Percentiles rank a stretch among this genome's conserved stretches.
Conservation (phyloP, 2,329 filamentous ascomycete genomes). For the Juglanconis oblonga region DNA sequence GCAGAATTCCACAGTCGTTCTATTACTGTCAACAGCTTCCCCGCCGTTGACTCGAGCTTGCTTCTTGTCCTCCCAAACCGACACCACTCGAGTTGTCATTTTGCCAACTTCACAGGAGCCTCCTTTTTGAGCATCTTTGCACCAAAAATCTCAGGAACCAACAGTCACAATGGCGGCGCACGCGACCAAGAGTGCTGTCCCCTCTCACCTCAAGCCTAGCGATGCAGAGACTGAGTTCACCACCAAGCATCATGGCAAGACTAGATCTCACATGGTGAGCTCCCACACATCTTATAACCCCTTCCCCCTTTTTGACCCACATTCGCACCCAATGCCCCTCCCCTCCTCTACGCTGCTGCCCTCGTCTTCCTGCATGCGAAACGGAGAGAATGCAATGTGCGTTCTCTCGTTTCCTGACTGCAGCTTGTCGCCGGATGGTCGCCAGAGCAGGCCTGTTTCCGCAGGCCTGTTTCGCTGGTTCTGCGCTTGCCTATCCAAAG, state of each 20-base stretch:
- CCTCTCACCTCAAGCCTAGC: constrained; percentile 75
- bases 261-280: constrained; percentile 81
- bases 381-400: not conserved
- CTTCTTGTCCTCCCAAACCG: not conserved
- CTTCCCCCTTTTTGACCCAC: not conserved
- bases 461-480: not conserved
- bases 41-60: not conserved
- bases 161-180: constrained; percentile 59
- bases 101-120: not conserved
- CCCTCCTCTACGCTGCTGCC: not conserved
- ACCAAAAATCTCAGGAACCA: not conserved
- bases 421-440: not conserved
- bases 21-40: constrained; percentile 3
- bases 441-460: not conserved
- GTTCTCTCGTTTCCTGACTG: not conserved
- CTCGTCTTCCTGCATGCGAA: not conserved
- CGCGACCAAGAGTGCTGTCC: constrained; percentile 70
- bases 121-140: not conserved
- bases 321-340: not conserved
- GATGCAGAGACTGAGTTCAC: constrained; percentile 47
- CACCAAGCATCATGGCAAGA: constrained; percentile 77
- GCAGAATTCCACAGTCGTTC: constrained; percentile 7
- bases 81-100: constrained; percentile 1
- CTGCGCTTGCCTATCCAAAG: not conserved
- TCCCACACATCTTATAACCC: not conserved